Evolutionary conservation across 116 monocot genomes (phyloP).

Genomic region (Zostera marina): DNA sequence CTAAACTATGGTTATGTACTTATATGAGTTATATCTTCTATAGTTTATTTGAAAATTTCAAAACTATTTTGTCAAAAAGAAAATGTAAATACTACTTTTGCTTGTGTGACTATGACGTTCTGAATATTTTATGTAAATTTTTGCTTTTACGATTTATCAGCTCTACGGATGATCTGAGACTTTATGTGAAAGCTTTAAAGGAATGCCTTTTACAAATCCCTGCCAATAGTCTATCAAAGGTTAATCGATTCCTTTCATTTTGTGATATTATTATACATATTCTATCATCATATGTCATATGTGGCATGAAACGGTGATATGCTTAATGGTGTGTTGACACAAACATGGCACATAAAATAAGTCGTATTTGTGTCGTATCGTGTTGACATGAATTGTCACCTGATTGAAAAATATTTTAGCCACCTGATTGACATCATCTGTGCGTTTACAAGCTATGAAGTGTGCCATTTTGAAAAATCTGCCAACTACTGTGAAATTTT

Average conservation of each 20-base stretch:
- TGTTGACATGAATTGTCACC: no score
- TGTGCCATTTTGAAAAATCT: no score
- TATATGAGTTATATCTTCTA: not conserved
- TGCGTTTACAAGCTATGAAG: no score
- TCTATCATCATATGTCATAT: no score
- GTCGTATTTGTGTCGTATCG: no score
- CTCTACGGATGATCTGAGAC: slow-evolving; percentile 39
- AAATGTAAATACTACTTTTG: not conserved
- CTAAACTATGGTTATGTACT: slow-evolving; percentile 46
- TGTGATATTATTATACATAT: not conserved
- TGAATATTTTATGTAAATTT: not conserved
- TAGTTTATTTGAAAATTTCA: not conserved
- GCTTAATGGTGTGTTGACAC: no score
- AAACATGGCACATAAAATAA: no score
- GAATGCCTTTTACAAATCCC: slow-evolving; percentile 32
- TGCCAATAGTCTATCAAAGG: slow-evolving; percentile 72
- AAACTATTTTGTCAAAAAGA: no score
- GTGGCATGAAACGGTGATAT: no score
- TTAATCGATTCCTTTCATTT: slow-evolving; percentile 9
- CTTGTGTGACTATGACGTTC: not conserved
- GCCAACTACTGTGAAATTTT: no score
- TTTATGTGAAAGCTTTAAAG: slow-evolving; percentile 58
- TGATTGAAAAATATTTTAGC: no score
- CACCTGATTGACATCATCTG: no score
- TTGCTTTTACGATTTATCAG: slow-evolving; percentile 32